Evolutionary conservation across 495 filamentous ascomycete species (phyloP).

Genomic region (Paragyromitra xinjiangensis): DNA sequence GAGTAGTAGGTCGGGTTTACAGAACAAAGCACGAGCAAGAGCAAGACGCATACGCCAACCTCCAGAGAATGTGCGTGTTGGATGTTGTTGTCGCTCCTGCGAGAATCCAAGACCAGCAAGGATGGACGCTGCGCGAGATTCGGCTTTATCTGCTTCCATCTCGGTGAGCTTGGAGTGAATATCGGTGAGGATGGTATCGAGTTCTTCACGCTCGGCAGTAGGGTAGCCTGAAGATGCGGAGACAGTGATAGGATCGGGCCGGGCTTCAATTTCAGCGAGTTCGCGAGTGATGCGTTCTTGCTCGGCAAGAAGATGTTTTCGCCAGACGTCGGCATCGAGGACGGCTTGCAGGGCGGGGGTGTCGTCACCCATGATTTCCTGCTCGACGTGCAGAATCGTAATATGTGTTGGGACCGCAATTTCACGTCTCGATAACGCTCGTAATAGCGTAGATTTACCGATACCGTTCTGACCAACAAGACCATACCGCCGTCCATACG

Average conservation of each 20-base stretch:
- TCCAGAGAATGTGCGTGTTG: constrained; percentile 98
- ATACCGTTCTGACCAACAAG: constrained; percentile 99
- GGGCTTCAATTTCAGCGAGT: constrained; percentile 79
- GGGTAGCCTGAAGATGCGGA: constrained; percentile 81
- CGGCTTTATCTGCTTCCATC: constrained; percentile 99
- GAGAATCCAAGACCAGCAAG: constrained; percentile 98
- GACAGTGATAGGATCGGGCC: constrained; percentile 65
- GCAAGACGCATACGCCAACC: constrained; percentile 99
- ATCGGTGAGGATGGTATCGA: constrained; percentile 87
- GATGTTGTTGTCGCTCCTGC: constrained; percentile 85
- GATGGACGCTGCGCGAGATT: constrained; percentile 93
- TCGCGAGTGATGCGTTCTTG: constrained; percentile 88
- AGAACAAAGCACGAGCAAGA: constrained; percentile 93
- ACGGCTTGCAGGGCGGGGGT: constrained; percentile 95
- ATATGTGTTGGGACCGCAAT: constrained; percentile 94
- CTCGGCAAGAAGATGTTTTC: constrained; percentile 90
- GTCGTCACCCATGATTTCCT: constrained; percentile 98
- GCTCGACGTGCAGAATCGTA: constrained; percentile 97
- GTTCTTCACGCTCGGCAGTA: constrained; percentile 85
- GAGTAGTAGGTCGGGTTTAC: constrained; percentile 93
- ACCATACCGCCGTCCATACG: constrained; percentile 94
- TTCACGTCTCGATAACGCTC: constrained; percentile 92
- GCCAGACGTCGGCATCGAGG: constrained; percentile 97
- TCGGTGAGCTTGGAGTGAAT: constrained; percentile 92
- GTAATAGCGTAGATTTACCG: constrained; percentile 93